Conservation (phyloP, 2,329 filamentous ascomycete genomes). For the Albophoma yamanashiensis region DNA sequence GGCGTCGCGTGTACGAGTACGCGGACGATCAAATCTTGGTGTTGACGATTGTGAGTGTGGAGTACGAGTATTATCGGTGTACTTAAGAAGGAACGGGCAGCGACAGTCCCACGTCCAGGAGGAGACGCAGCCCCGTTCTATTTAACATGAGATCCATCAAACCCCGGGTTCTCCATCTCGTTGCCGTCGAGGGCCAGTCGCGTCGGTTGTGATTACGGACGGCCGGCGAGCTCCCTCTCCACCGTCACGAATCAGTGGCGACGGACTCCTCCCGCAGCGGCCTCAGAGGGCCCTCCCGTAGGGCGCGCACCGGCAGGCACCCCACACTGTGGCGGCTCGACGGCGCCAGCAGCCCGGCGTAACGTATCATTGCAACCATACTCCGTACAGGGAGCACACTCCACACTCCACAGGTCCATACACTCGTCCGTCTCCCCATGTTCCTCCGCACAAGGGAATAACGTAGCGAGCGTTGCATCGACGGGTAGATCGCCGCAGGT, state of each 20-base stretch:
- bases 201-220: not conserved
- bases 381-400: not conserved
- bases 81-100: not conserved
- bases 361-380: conserved; percentile 4
- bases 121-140: not conserved
- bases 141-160: not conserved
- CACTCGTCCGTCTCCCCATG: not conserved
- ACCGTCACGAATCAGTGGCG: not conserved
- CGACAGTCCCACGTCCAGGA: not conserved
- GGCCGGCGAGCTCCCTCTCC: not conserved
- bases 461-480: no score
- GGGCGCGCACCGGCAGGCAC: not conserved
- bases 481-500: not conserved
- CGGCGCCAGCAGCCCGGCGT: not conserved
- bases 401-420: not conserved
- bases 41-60: not conserved
- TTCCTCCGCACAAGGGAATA: not conserved
- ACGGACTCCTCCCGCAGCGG: not conserved
- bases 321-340: not conserved
- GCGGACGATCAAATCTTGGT: not conserved
- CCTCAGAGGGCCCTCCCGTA: not conserved
- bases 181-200: not conserved
- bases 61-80: not conserved
- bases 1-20: not conserved
- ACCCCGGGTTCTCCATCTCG: not conserved